Conservation (phyloP, 2,329 filamentous ascomycete genomes). For the Amylocarpus encephaloides region DNA sequence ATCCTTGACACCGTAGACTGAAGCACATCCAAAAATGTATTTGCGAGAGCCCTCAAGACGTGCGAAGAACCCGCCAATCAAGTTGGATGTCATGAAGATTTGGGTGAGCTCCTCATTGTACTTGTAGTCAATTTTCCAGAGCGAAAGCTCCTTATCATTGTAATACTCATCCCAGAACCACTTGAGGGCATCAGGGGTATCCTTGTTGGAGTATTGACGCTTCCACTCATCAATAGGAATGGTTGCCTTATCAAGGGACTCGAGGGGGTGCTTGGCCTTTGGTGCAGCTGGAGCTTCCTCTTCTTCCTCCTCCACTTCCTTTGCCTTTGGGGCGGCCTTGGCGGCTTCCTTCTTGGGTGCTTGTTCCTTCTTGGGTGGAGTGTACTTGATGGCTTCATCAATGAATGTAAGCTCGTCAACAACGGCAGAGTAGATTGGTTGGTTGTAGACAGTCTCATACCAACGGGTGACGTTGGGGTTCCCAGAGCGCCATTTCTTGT, state of each 20-base stretch:
- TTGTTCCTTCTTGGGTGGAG: slow-evolving; percentile 73
- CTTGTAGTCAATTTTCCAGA: slow-evolving; percentile 96
- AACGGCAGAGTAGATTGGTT: slow-evolving; percentile 82
- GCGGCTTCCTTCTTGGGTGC: slow-evolving; percentile 60
- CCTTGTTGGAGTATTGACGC: slow-evolving; percentile 96
- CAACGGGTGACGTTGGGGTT: slow-evolving; percentile 87
- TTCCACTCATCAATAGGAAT: slow-evolving; percentile 95
- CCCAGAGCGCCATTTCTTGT: slow-evolving; percentile 76
- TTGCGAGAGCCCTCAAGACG: slow-evolving; percentile 97
- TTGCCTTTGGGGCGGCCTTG: slow-evolving; percentile 41
- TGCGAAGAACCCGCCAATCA: slow-evolving; percentile 95
- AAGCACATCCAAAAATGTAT: slow-evolving; percentile 88
- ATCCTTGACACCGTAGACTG: slow-evolving; percentile 85
- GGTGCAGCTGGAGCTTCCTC: slow-evolving; percentile 56
- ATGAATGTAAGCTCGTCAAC: slow-evolving; percentile 70
- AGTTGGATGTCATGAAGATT: slow-evolving; percentile 98
- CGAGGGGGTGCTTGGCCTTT: slow-evolving; percentile 96
- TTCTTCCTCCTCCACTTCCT: slow-evolving; percentile 55
- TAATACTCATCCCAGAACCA: slow-evolving; percentile 94
- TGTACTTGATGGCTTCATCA: slow-evolving; percentile 66
- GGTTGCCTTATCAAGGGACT: slow-evolving; percentile 71
- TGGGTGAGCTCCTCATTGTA: slow-evolving; percentile 97
- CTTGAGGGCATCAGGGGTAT: slow-evolving; percentile 77
- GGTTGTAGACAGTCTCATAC: slow-evolving; percentile 91
- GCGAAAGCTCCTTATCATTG: slow-evolving; percentile 90